Conservation (phyloP, 2,329 filamentous ascomycete species). For the Curvularia hawaiiensis region DNA sequence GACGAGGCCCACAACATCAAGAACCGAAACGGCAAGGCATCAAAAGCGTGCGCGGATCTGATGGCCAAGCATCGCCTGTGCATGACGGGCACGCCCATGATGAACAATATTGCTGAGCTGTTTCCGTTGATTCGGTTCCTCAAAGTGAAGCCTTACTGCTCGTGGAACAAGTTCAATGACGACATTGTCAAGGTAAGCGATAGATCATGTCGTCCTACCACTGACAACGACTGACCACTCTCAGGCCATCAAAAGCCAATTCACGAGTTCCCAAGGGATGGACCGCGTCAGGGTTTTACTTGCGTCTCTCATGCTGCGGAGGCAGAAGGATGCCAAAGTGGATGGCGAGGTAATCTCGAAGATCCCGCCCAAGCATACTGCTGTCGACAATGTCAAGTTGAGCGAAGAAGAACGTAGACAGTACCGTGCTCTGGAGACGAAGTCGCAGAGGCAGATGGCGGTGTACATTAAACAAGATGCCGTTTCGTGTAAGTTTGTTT, state of each 20-base stretch:
- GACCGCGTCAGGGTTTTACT: constrained; percentile 73
- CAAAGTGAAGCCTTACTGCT: constrained; percentile 74
- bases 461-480: constrained; percentile 73
- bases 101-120: constrained; percentile 81
- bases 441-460: constrained; percentile 74
- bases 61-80: constrained; percentile 70
- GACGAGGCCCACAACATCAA: constrained; percentile 86
- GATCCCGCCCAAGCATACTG: constrained; percentile 69
- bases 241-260: constrained; percentile 49
- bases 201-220: background rate
- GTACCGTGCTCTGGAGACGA: constrained; percentile 69
- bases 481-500: constrained; percentile 56
- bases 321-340: constrained; percentile 78
- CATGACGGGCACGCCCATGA: constrained; percentile 84
- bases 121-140: constrained; percentile 80
- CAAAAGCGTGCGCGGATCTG: constrained; percentile 64
- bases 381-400: constrained; percentile 68
- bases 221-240: background rate
- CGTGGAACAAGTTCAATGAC: constrained; percentile 65
- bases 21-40: constrained; percentile 68
- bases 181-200: constrained; percentile 55
- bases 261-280: constrained; percentile 61
- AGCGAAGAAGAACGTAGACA: constrained; percentile 67
- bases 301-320: constrained; percentile 79
- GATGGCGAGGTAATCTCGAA: constrained; percentile 78